A percentile compares a stretch with the other conserved stretches of the same genome.
These are phyloP conservation scores for Albugo laibachii DNA, from an alignment of 352 stramenopile species.

Conservation along the genomic window DNA sequence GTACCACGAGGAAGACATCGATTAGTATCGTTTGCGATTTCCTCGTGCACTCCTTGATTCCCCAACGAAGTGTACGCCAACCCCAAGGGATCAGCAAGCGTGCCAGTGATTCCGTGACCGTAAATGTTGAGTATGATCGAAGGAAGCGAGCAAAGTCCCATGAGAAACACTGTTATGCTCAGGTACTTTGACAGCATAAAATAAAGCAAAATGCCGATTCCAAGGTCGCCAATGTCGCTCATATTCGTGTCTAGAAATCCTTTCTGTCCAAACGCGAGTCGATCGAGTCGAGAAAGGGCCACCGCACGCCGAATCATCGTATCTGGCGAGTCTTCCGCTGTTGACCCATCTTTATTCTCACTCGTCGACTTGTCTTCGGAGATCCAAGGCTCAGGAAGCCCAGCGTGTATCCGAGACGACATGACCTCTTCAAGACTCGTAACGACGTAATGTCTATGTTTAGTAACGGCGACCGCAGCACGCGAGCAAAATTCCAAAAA, in stretches of 20 bases:
- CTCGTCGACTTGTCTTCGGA: background rate
- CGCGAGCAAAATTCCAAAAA: no score
- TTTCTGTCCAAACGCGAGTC: constrained; percentile 40
- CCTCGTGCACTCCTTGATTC: constrained; percentile 51
- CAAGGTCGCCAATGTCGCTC: constrained; percentile 49
- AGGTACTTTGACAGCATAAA: constrained; percentile 74
- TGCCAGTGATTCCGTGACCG: constrained; percentile 38
- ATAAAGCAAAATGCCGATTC: constrained; percentile 69
- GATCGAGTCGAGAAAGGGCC: constrained; percentile 20
- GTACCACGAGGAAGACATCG: constrained; percentile 24
- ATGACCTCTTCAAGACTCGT: background rate
- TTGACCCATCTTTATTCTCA: background rate
- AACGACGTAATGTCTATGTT: background rate
- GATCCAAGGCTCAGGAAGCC: background rate
- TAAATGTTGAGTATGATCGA: constrained; percentile 40
- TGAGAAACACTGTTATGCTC: constrained; percentile 32
- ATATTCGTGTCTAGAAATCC: constrained; percentile 37
- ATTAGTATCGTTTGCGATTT: constrained; percentile 18
- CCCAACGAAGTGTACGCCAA: constrained; percentile 53
- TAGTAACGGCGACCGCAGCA: no score
- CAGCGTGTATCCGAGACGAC: background rate
- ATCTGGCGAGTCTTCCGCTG: background rate
- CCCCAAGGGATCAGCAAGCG: constrained; percentile 44
- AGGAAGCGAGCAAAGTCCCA: constrained; percentile 43
- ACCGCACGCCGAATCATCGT: constrained; percentile 32